Evolutionary conservation across 108 stramenopile genomes (phyloP).

Genomic region (Seminavis robusta): DNA sequence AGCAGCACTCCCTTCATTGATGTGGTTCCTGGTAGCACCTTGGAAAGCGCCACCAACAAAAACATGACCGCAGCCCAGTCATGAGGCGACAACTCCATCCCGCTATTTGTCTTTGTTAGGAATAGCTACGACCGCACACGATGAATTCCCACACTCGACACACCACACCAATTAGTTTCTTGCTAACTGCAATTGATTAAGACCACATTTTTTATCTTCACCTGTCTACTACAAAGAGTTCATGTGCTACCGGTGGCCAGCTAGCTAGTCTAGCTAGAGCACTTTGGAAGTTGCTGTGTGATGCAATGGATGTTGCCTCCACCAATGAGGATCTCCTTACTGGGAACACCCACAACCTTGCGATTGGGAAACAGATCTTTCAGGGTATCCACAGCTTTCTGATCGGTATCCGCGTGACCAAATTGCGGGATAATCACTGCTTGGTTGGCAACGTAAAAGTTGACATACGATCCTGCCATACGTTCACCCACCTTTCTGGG

Average conservation of each 20-base stretch:
- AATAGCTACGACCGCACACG: too few species aligned
- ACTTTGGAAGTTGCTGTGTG: conserved; percentile 70
- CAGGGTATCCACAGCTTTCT: conserved; percentile 38
- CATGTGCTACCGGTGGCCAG: background rate
- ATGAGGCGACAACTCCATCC: too few species aligned
- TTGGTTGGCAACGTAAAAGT: conserved; percentile 77
- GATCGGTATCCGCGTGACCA: conserved; percentile 38
- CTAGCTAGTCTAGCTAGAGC: background rate
- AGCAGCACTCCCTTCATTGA: too few species aligned
- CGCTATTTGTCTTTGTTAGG: too few species aligned
- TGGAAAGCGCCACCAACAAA: too few species aligned
- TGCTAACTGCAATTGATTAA: too few species aligned
- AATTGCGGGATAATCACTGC: conserved; percentile 68
- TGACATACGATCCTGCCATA: conserved; percentile 72
- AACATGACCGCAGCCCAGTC: too few species aligned
- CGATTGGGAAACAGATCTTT: conserved; percentile 46
- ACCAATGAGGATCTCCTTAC: conserved; percentile 65
- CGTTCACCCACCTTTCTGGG: conserved; percentile 26
- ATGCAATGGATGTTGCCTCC: conserved; percentile 89
- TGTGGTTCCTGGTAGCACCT: too few species aligned
- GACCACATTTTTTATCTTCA: too few species aligned
- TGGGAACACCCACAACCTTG: conserved; percentile 54
- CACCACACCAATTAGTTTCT: too few species aligned
- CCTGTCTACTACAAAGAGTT: too few species aligned
- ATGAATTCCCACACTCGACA: too few species aligned